phyloP scores from a whole-genome alignment of 495 filamentous ascomycete species.

The Podospora pseudoanserina region DNA sequence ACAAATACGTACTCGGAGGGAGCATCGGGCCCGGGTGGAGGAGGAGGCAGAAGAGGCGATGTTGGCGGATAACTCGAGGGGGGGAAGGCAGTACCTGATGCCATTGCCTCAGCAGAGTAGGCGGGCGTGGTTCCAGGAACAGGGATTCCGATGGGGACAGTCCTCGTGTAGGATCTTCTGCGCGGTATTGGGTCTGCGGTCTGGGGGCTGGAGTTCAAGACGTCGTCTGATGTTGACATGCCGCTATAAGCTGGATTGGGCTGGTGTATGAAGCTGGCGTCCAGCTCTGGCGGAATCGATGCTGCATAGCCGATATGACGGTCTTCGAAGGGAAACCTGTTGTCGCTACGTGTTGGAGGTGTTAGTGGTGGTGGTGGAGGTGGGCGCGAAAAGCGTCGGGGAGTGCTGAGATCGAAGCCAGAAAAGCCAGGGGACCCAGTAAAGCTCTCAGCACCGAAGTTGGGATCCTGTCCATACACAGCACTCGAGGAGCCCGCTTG shows the following conservation, averaged over 20 bases:
- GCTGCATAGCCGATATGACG: slow-evolving; percentile 38
- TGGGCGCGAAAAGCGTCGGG: slow-evolving; percentile 32
- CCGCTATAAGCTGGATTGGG: slow-evolving; percentile 40
- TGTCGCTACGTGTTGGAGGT: slow-evolving; percentile 32
- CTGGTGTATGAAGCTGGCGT: slow-evolving; percentile 40
- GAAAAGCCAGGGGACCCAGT: neutral
- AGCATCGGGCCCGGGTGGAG: slow-evolving; percentile 30
- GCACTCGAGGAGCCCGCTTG: neutral
- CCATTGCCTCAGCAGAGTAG: slow-evolving; percentile 22
- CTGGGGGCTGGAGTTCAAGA: slow-evolving; percentile 26
- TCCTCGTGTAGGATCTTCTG: slow-evolving; percentile 44
- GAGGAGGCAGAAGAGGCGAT: slow-evolving; percentile 39
- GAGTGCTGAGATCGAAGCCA: slow-evolving; percentile 18
- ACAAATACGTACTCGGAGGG: slow-evolving; percentile 30
- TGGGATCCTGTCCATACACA: neutral
- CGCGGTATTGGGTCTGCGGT: slow-evolving; percentile 32
- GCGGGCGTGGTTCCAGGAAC: slow-evolving; percentile 14
- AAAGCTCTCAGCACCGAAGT: neutral
- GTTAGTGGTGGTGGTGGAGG: slow-evolving; percentile 42
- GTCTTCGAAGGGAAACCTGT: slow-evolving; percentile 36
- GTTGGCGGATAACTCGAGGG: slow-evolving; percentile 46
- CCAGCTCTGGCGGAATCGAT: slow-evolving; percentile 37
- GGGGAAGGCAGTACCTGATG: slow-evolving; percentile 29
- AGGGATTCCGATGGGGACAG: slow-evolving; percentile 36
- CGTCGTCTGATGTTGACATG: slow-evolving; percentile 30